Evolutionary conservation across 768 basidiomycete species (phyloP), one percentile per base, ranked within the genome.

Genomic region (Leccinum fibrillosum): DNA sequence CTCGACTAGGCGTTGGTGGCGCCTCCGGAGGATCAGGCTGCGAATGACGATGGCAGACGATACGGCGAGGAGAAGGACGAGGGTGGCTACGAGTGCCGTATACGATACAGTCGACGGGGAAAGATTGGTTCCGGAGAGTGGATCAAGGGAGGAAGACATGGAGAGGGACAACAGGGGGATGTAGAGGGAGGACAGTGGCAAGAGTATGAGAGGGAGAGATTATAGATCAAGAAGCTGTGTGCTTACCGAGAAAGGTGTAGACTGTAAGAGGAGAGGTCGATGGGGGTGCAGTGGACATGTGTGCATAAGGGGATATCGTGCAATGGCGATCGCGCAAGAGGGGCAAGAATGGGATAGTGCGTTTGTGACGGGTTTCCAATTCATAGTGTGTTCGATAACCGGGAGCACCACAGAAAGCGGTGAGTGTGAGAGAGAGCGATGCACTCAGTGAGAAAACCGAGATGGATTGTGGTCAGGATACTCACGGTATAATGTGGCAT

Each of bases 11-110:
- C 77, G 78, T 17, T 82, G 79, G 56, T 85, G 83, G 4, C 88
- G 80, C 13, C 85, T 73, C 3, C 88, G 79, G n/a, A 88, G 76
- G 42, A 88, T 60, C 57, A 87, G 78, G 21, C 85, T 87, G 35
- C 88, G 84, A 49, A 82, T 62, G 59, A 89, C 80, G 66, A 89
- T 86, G 12, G 85, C 85, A 2, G 81, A 81, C 9, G 86, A 86
- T n/a, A 89, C 82, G 42, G 78, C 76, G 23, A 89, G 79, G 19
- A 89, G 80, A 21, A 88, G 81, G 58, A 88, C 79, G 52, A 89
- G 80, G 2, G 88, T 88, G 3, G 87, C 86, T 77, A 56, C 17
- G 51, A 82, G 77, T 60, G 82, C 80, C 5, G 80, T 80, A 64
- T 66, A 76, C 0, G 71, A 72, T n/a, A 54, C 28, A 17, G 64